Conservation (phyloP, 2,329 filamentous ascomycete species). For the Neopestalotiopsis sp. region DNA sequence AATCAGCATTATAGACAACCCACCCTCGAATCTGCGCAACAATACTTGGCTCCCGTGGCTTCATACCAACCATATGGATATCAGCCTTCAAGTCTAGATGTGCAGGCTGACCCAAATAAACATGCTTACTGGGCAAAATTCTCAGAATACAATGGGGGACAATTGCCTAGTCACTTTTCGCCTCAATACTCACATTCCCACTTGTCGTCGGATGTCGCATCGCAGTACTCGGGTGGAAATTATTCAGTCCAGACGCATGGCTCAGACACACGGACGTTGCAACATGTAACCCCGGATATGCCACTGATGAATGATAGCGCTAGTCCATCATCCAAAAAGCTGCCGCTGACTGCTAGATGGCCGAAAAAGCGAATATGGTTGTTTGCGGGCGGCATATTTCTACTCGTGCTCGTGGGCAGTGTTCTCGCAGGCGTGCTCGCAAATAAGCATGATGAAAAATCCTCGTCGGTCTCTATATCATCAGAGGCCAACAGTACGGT, state of each 20-base stretch:
- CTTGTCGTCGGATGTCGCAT: not conserved
- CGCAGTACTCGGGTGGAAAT: constrained; percentile 2
- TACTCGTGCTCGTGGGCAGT: constrained; percentile 24
- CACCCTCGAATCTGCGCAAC: not conserved
- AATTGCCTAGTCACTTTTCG: not conserved
- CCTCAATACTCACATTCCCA: constrained; percentile 1
- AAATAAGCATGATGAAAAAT: not conserved
- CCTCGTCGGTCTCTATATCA: not conserved
- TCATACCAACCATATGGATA: not conserved
- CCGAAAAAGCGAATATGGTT: constrained; percentile 23
- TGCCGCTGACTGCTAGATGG: not conserved
- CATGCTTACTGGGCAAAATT: constrained; percentile 3
- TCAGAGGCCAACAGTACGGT: constrained; percentile 5
- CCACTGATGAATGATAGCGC: constrained; percentile 21
- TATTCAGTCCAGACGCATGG: not conserved
- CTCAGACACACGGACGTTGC: not conserved
- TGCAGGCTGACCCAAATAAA: not conserved
- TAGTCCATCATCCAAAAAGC: not conserved
- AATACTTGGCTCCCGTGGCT: not conserved
- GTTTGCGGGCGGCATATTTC: constrained; percentile 21
- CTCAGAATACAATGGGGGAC: not conserved
- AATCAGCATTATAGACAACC: not conserved
- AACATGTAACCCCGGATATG: not conserved
- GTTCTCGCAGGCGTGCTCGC: constrained; percentile 27
- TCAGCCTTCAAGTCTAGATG: not conserved